A percentile compares a stretch with the other conserved stretches of the same genome.
Conservation (phyloP, 768 basidiomycete genomes). For the Pholiota molesta region DNA sequence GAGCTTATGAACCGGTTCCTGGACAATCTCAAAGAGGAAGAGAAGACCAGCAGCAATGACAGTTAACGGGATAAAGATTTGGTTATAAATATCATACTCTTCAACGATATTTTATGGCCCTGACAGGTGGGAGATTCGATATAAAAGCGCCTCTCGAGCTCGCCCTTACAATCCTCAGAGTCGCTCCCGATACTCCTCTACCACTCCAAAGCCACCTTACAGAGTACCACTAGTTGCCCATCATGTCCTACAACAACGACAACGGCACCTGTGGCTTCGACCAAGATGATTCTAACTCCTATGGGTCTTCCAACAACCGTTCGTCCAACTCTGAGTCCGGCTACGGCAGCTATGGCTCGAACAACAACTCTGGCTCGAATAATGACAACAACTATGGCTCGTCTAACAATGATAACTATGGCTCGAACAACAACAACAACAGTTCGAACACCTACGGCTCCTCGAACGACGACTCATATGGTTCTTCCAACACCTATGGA, state of each 20-base stretch:
- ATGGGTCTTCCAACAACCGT: slow-evolving; percentile 19
- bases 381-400: slow-evolving; percentile 1
- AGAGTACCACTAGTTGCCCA: slow-evolving; percentile 2
- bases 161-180: background rate
- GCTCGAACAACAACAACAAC: slow-evolving; percentile 1
- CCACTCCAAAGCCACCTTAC: background rate
- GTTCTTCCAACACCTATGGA: slow-evolving; percentile 4
- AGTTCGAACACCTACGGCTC: slow-evolving; percentile 6
- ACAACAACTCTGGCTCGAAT: slow-evolving; percentile 7
- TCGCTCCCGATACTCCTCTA: background rate
- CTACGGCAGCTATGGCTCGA: slow-evolving; percentile 7
- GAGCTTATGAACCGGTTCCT: no score
- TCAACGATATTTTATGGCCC: slow-evolving; percentile 4
- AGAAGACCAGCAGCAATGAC: no score
- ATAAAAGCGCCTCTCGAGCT: slow-evolving; percentile 1
- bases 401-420: slow-evolving; percentile 4
- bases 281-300: slow-evolving; percentile 18
- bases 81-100: background rate
- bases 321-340: slow-evolving; percentile 25
- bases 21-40: no score
- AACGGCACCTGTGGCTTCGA: slow-evolving; percentile 4
- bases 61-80: no score
- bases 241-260: no score
- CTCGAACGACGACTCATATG: background rate
- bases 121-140: slow-evolving; percentile 2